Percentiles rank a stretch among this genome's conserved stretches.
Evolutionary conservation across 768 basidiomycete species (phyloP).

Genomic region (Hypholoma fasciculare): DNA sequence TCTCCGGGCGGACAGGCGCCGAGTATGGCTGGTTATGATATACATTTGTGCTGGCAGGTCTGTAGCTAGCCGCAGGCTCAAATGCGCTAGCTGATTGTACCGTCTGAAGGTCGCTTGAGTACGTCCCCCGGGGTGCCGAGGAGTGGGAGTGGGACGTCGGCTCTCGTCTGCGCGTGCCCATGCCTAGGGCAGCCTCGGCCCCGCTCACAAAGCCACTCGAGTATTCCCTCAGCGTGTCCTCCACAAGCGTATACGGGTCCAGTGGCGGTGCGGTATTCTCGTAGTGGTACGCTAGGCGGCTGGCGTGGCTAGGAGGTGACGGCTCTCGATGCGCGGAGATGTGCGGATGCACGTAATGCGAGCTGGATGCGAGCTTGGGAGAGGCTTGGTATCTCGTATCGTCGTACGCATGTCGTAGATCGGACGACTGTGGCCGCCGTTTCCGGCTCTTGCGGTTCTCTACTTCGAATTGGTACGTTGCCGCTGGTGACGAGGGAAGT

Average conservation of each 20-base stretch:
- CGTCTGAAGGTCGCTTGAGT: not conserved
- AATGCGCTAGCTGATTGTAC: not conserved
- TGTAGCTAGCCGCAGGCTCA: not conserved
- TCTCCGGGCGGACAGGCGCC: not conserved
- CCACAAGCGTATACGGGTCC: constrained; percentile 15
- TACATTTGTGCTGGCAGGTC: not conserved
- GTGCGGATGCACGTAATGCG: constrained; percentile 14
- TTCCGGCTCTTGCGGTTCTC: constrained; percentile 10
- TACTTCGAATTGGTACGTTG: constrained; percentile 9
- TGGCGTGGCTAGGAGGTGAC: constrained; percentile 1
- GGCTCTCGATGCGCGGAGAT: constrained; percentile 3
- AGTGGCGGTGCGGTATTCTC: constrained; percentile 13
- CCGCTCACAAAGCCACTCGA: constrained; percentile 19
- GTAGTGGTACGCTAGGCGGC: constrained; percentile 9
- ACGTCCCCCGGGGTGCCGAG: too few relatives aligned
- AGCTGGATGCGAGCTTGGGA: not conserved
- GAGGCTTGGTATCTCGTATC: not conserved
- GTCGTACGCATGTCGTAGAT: not conserved
- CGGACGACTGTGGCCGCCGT: constrained; percentile 2
- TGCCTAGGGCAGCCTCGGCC: constrained; percentile 16
- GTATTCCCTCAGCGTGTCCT: constrained; percentile 18
- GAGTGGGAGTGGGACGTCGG: too few relatives aligned
- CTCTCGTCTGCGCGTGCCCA: not conserved
- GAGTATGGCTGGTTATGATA: constrained; percentile 10
- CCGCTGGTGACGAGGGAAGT: constrained; percentile 9